Evolutionary conservation across 495 filamentous ascomycete genomes (phyloP), one percentile per base, ranked within the genome.

Genomic region (Lichenothelia convexa): DNA sequence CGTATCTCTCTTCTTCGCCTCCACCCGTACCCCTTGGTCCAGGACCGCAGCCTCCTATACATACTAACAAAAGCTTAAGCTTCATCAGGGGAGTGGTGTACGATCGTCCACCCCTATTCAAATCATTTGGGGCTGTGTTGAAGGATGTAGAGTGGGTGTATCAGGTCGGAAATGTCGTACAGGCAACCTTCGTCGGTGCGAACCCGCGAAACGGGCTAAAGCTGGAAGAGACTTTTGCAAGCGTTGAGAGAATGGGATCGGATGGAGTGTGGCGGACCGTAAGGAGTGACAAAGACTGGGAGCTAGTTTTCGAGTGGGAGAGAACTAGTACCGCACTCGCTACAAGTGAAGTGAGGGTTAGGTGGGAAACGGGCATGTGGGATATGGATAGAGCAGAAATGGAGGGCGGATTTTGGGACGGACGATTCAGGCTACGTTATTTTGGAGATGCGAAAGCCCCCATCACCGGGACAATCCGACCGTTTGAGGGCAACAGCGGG

Each of bases 191-290:
- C 54, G 71, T 89, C 11, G 89, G 80, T 27, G 84, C 86, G 2
- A 94, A 93, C 43, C 87, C 87, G 15, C 64, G 87, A 23, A 94
- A 97, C 46, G 74, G 91, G 40, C 67, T 94, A 21, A 70, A 71
- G 16, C 68, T 80, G 9, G 86, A 80, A 46, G 69, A 65, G 6
- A 93, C 78, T 5, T 93, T 74, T 48, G 81, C 76, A 5, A 73
- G 76, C 1, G 74, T 94, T 2, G 84, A 95, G 61, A 64, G 58
- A 38, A 51, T 72, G 17, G 59, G 67, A n/a, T 42, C 54, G 2
- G 58, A 49, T 5, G 65, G 54, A 6, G 43, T 36, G 2, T 95
- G 86, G 87, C 52, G 51, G 32, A 59, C 49, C 26, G 68, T 91
- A 11, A 68, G 77, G 21, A 68, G 75, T 42, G 84, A 93, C 51